Conservation (phyloP, 495 filamentous ascomycete genomes). For the Cercophora samala region DNA sequence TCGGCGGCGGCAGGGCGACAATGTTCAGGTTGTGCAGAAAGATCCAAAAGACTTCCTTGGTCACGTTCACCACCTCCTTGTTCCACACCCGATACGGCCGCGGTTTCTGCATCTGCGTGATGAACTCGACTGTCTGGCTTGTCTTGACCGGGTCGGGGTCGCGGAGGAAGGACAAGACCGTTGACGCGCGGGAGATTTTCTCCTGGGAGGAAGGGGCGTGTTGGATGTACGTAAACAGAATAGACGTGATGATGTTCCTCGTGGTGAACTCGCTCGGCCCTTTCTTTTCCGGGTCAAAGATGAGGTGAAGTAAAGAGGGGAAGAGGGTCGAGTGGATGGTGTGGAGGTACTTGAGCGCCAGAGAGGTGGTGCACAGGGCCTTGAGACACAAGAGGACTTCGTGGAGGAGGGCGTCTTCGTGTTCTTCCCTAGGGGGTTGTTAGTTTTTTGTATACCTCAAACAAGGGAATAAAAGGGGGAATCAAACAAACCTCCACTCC, state of each 20-base stretch:
- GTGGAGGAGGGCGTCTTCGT: conserved; percentile 89
- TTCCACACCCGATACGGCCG: conserved; percentile 91
- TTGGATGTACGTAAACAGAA: conserved; percentile 82
- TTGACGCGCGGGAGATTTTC: conserved; percentile 58
- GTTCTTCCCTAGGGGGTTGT: conserved; percentile 70
- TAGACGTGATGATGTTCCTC: conserved; percentile 76
- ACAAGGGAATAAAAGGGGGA: conserved; percentile 4
- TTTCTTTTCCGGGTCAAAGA: conserved; percentile 96
- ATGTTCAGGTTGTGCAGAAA: conserved; percentile 93
- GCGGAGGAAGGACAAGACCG: conserved; percentile 71
- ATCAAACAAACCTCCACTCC: conserved; percentile 81
- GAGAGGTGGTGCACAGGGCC: conserved; percentile 85
- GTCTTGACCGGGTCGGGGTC: conserved; percentile 76
- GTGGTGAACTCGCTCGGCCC: conserved; percentile 95
- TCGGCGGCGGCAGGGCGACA: conserved; percentile 56
- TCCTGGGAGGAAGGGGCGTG: conserved; percentile 46
- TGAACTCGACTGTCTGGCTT: conserved; percentile 75
- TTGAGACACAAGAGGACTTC: conserved; percentile 93
- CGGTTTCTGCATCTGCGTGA: conserved; percentile 79
- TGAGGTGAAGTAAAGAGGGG: conserved; percentile 78
- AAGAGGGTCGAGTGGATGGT: conserved; percentile 77
- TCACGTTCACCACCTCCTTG: conserved; percentile 86
- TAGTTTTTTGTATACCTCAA: conserved; percentile 19
- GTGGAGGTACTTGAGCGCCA: conserved; percentile 76
- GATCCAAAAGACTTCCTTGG: conserved; percentile 99